Percentiles rank a stretch among this genome's conserved stretches.
These are phyloP conservation scores for Arxiozyma telluris DNA, from an alignment of 1,139 yeast species.

Conservation along the genomic window DNA sequence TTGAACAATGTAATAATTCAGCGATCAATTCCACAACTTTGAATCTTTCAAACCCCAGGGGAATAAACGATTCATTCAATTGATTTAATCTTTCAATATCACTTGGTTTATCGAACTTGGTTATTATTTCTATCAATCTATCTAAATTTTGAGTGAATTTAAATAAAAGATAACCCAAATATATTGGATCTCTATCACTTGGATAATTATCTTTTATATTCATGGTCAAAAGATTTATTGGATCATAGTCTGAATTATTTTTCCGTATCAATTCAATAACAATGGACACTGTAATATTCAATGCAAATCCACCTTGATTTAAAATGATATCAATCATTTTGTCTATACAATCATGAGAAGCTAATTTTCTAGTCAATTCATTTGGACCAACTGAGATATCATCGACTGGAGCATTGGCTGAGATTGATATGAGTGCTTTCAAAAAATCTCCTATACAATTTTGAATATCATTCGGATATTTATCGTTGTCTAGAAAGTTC, in stretches of 20 bases:
- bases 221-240: slow-evolving; percentile 73
- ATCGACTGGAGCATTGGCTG: slow-evolving; percentile 59
- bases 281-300: slow-evolving; percentile 90
- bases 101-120: slow-evolving; percentile 15
- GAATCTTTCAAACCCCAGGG: slow-evolving; percentile 90
- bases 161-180: slow-evolving; percentile 33
- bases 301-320: slow-evolving; percentile 69
- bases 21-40: slow-evolving; percentile 92
- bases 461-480: slow-evolving; percentile 52
- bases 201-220: slow-evolving; percentile 85
- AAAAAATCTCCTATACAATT: slow-evolving; percentile 91
- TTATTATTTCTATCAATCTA: slow-evolving; percentile 38
- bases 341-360: slow-evolving; percentile 55
- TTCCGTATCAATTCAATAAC: slow-evolving; percentile 91
- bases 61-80: slow-evolving; percentile 41
- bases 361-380: slow-evolving; percentile 79
- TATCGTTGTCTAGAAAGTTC: slow-evolving; percentile 41
- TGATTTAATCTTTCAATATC: slow-evolving; percentile 18
- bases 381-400: slow-evolving; percentile 94
- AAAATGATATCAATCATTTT: slow-evolving; percentile 67
- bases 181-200: slow-evolving; percentile 72
- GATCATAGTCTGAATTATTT: slow-evolving; percentile 92
- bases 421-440: slow-evolving; percentile 84
- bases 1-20: slow-evolving; percentile 89
- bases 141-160: slow-evolving; percentile 28